A percentile compares a stretch with the other conserved stretches of the same genome.
These are phyloP conservation scores for Vachellia pachyceras DNA, from an alignment of 306 rosid species.

Conservation along the genomic window DNA sequence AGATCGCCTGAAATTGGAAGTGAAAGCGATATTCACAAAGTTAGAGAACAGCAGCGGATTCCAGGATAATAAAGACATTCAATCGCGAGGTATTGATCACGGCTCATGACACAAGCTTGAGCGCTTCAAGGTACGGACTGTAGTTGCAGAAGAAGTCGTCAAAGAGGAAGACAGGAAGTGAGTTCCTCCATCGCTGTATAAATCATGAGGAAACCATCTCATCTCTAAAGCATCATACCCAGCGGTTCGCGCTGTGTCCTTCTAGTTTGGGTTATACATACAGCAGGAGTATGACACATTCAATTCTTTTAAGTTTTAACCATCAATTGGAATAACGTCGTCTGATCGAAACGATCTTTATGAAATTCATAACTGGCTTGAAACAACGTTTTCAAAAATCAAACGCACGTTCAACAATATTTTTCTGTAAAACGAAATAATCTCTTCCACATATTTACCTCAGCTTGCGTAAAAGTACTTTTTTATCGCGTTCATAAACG, in stretches of 20 bases:
- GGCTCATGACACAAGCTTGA: not conserved
- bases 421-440: too few relatives aligned
- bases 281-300: not conserved
- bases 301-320: not conserved
- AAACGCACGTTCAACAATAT: too few relatives aligned
- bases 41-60: not conserved
- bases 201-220: not conserved
- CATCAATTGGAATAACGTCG: not conserved
- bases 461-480: too few relatives aligned
- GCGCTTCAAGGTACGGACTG: slow-evolving; percentile 22
- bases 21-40: not conserved
- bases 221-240: not conserved
- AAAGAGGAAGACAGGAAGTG: not conserved
- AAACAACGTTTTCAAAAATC: too few relatives aligned
- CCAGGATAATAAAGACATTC: not conserved
- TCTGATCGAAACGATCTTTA: not conserved
- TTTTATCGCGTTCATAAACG: too few relatives aligned
- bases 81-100: not conserved
- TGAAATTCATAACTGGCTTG: too few relatives aligned
- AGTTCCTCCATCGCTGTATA: not conserved
- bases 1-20: not conserved
- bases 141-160: not conserved
- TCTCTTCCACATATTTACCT: too few relatives aligned
- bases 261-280: not conserved
- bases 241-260: not conserved